Percentiles rank a stretch among this genome's conserved stretches.
Conservation (phyloP, 2,329 filamentous ascomycete genomes). For the Aspergillus aculeatinus region DNA sequence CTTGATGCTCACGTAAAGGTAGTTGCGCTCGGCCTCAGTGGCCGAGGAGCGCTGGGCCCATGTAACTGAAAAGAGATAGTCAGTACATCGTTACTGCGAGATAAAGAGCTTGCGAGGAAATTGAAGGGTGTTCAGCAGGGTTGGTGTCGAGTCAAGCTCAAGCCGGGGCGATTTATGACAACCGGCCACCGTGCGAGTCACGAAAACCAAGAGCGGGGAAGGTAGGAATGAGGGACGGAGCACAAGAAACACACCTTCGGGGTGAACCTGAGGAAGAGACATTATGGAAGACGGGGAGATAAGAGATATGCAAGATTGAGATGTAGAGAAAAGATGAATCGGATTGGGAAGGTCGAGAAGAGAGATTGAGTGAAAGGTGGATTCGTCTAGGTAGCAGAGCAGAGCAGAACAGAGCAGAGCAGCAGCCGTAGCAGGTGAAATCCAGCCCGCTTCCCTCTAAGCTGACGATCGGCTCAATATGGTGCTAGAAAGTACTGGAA, state of each 20-base stretch:
- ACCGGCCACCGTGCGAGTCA: slow-evolving; percentile 4
- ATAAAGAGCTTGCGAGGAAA: slow-evolving; percentile 8
- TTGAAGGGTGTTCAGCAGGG: background rate
- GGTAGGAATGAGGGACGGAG: slow-evolving; percentile 16
- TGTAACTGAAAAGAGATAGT: slow-evolving; percentile 62
- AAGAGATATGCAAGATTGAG: slow-evolving; percentile 9
- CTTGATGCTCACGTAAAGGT: slow-evolving; percentile 87
- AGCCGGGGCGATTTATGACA: slow-evolving; percentile 11
- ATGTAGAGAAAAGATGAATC: slow-evolving; percentile 3
- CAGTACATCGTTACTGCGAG: background rate
- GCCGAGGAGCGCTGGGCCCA: slow-evolving; percentile 95
- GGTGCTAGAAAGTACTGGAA: slow-evolving; percentile 46
- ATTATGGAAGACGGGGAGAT: slow-evolving; percentile 19
- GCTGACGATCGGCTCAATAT: slow-evolving; percentile 21
- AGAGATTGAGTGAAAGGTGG: background rate
- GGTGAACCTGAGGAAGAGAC: slow-evolving; percentile 37
- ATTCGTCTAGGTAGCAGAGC: slow-evolving; percentile 17
- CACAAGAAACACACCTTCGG: slow-evolving; percentile 45
- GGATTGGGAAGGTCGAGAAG: slow-evolving; percentile 10
- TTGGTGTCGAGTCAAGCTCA: background rate
- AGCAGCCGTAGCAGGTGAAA: slow-evolving; percentile 15
- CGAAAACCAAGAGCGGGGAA: slow-evolving; percentile 30
- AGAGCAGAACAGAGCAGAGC: slow-evolving; percentile 15
- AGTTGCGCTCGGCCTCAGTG: slow-evolving; percentile 81
- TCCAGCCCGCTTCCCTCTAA: slow-evolving; percentile 21